phyloP scores from a whole-genome alignment of 192 early-diverging fungal genomes.

The Coemansia sp. region DNA sequence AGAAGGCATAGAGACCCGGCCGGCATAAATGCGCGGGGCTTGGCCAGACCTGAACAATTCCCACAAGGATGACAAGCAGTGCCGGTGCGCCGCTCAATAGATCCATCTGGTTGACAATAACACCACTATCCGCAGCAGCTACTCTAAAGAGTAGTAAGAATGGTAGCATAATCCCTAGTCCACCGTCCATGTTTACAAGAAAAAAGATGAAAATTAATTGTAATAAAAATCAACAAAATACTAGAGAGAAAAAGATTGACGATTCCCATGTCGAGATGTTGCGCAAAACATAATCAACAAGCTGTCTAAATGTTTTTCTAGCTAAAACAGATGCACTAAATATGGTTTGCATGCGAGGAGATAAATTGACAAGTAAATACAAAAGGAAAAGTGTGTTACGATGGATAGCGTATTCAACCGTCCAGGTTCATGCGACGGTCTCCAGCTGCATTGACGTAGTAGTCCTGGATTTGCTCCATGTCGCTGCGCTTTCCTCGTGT shows the following conservation, averaged over 20 bases:
- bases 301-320: too few relatives aligned
- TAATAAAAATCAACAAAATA: too few relatives aligned
- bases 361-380: background rate
- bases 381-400: background rate
- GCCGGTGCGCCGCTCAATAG: constrained; percentile 20
- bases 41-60: constrained; percentile 22
- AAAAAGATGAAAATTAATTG: too few relatives aligned
- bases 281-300: too few relatives aligned
- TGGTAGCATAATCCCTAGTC: too few relatives aligned
- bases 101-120: constrained; percentile 18
- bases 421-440: constrained; percentile 51
- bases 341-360: too few relatives aligned
- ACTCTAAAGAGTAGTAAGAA: too few relatives aligned
- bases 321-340: too few relatives aligned
- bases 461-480: constrained; percentile 55
- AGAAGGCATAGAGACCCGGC: constrained; percentile 4
- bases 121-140: too few relatives aligned
- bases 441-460: constrained; percentile 51
- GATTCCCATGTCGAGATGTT: too few relatives aligned
- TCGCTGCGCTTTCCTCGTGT: constrained; percentile 52
- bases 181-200: too few relatives aligned
- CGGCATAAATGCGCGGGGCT: constrained; percentile 10
- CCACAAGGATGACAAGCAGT: constrained; percentile 3
- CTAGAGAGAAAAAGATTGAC: too few relatives aligned
- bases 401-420: constrained; percentile 7